Conservation (phyloP, 345 rosid species). For the Sapria himalayana region DNA sequence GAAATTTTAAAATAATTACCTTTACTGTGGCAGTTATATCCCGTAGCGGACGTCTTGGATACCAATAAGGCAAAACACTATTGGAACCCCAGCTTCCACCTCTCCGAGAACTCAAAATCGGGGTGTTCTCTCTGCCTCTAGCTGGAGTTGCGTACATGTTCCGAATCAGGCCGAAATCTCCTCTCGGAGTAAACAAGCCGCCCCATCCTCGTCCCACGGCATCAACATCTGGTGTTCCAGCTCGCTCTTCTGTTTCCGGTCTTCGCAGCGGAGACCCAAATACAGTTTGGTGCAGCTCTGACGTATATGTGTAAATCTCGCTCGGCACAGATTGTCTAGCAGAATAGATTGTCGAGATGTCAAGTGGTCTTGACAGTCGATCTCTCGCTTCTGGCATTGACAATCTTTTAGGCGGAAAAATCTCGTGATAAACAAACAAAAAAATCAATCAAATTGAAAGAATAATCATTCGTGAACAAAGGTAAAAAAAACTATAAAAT, state of each 20-base stretch:
- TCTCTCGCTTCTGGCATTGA: slow-evolving; percentile 56
- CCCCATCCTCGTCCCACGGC: slow-evolving; percentile 18
- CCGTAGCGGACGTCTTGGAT: slow-evolving; percentile 64
- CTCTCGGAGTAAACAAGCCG: slow-evolving; percentile 21
- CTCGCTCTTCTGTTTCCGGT: slow-evolving; percentile 1
- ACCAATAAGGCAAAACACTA: slow-evolving; percentile 51
- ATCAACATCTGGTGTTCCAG: slow-evolving; percentile 4
- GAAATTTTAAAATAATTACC: slow-evolving; percentile 17
- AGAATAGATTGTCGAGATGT: slow-evolving; percentile 20
- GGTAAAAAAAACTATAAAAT: too few relatives aligned
- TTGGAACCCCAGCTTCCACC: slow-evolving; percentile 16
- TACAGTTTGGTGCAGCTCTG: slow-evolving; percentile 5
- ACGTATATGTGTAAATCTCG: slow-evolving; percentile 19
- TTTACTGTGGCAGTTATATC: slow-evolving; percentile 39
- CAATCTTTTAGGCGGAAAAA: slow-evolving; percentile 3
- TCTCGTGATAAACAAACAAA: neutral
- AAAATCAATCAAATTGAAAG: neutral
- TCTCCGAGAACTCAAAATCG: slow-evolving; percentile 12
- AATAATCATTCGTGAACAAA: too few relatives aligned
- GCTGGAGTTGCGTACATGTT: slow-evolving; percentile 10
- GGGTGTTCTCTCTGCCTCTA: slow-evolving; percentile 23
- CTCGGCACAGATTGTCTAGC: slow-evolving; percentile 16
- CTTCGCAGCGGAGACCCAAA: slow-evolving; percentile 15
- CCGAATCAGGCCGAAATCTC: slow-evolving; percentile 10
- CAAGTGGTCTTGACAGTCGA: slow-evolving; percentile 32